Evolutionary conservation across 345 rosid genomes (phyloP), one percentile per base, ranked within the genome.

Genomic region (Lepidium didymum): DNA sequence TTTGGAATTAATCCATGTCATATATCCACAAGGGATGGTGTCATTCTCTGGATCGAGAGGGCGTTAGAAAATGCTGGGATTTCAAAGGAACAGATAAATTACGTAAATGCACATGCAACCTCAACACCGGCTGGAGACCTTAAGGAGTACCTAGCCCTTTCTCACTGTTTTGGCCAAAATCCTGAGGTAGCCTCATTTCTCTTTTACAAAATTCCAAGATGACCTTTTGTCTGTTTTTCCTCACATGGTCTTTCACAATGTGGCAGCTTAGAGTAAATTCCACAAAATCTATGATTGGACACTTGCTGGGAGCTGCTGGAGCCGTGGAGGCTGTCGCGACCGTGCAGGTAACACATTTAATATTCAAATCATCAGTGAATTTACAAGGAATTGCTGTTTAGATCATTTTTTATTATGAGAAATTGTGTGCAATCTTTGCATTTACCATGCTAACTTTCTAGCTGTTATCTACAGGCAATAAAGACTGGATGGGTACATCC

Each of bases 401-500:
- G 12, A 36, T n/a, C 70, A 16, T 10, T 3, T 6, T 13, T 59
- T 13, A 10, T 29, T 8, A 16, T 6, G 36, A 0, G 14, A 29
- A 38, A 37, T 12, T 55, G 64, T 56, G 19, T 35, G 64, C 37
- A 40, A 19, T 11, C 50, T 37, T 21, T 5, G 46, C 40, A 18
- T 8, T 21, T 57, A 31, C 11, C 42, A 25, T 19, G 33, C 60
- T 73, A 44, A 13, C 50, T 36, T 23, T 74, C 45, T 69, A 25
- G 56, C 43, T 58, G 15, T 65, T 56, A 53, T 36, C 50, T 51
- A 35, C 69, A 92, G 97, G 98, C 98, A 64, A 93, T 93, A 85
- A 75, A 78, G 56, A 90, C 94, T 8, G 97, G 98, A 40, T 93
- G 97, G 96, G 81, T 90, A 75, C 98, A 93, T 81, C 98, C 98